Conservation (phyloP, 345 rosid species). For the Hirschfeldia incana region DNA sequence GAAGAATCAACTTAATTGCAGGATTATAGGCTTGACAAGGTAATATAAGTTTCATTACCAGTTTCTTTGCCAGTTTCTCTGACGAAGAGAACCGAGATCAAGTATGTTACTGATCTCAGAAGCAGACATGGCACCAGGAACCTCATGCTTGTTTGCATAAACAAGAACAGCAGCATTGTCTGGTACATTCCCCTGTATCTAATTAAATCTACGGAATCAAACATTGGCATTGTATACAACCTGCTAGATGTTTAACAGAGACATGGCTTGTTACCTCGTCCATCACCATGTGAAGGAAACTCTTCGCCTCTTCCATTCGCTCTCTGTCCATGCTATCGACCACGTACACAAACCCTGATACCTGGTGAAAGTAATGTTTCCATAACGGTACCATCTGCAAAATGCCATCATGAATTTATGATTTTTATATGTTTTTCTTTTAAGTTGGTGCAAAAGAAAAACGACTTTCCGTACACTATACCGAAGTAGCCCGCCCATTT, state of each 20-base stretch:
- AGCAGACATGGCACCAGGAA: slow-evolving; percentile 66
- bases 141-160: slow-evolving; percentile 60
- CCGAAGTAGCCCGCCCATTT: slow-evolving; percentile 15
- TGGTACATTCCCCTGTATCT: slow-evolving; percentile 22
- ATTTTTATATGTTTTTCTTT: not conserved
- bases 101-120: slow-evolving; percentile 64
- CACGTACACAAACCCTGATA: slow-evolving; percentile 31
- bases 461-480: slow-evolving; percentile 11
- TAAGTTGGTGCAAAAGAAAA: not conserved
- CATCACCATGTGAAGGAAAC: slow-evolving; percentile 27
- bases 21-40: not conserved
- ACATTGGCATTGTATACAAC: not conserved
- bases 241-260: not conserved
- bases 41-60: slow-evolving; percentile 12
- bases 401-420: not conserved
- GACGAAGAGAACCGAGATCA: slow-evolving; percentile 57
- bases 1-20: not conserved
- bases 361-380: slow-evolving; percentile 6
- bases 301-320: slow-evolving; percentile 20
- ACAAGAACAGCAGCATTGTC: slow-evolving; percentile 52
- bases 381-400: slow-evolving; percentile 1
- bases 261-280: slow-evolving; percentile 21
- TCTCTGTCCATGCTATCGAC: slow-evolving; percentile 38
- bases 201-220: not conserved
- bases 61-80: slow-evolving; percentile 52